Conservation (phyloP, 1,284 basidiomycete genomes). For the Pseudozyma sp. region DNA sequence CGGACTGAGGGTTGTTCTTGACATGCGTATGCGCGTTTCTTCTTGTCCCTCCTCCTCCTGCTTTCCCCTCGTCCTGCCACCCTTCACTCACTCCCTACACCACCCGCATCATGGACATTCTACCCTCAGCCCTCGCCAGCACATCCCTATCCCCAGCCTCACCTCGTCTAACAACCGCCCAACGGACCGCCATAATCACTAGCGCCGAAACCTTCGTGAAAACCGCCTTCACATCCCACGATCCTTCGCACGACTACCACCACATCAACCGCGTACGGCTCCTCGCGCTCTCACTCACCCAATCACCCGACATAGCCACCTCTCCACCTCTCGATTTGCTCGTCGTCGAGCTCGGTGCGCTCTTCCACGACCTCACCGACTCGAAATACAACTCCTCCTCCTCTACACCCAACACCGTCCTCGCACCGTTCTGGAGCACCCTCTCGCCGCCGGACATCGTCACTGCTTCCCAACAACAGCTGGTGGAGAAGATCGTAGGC, state of each 20-base stretch:
- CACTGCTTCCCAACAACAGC: slow-evolving; percentile 1
- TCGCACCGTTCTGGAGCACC: slow-evolving; percentile 22
- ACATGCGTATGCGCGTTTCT: not conserved
- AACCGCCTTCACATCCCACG: slow-evolving; percentile 78
- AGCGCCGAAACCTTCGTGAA: slow-evolving; percentile 49
- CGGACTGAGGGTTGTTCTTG: not conserved
- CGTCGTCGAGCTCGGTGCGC: slow-evolving; percentile 78
- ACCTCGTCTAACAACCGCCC: not conserved
- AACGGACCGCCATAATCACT: not conserved
- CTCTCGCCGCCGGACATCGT: slow-evolving; percentile 1
- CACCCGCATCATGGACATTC: not conserved
- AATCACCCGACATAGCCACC: slow-evolving; percentile 67
- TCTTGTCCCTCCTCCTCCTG: not conserved
- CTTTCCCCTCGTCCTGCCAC: not conserved
- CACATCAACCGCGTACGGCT: slow-evolving; percentile 87
- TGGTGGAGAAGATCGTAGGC: slow-evolving; percentile 75
- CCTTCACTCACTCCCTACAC: not conserved
- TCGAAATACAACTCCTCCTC: slow-evolving; percentile 76
- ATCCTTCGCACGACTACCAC: slow-evolving; percentile 87
- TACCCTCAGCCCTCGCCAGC: not conserved
- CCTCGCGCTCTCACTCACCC: slow-evolving; percentile 79
- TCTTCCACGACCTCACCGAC: slow-evolving; percentile 89
- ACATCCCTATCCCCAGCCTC: not conserved
- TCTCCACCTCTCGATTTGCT: slow-evolving; percentile 73
- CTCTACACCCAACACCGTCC: slow-evolving; percentile 8